Evolutionary conservation across 2,329 filamentous ascomycete genomes (phyloP), one percentile per base, ranked within the genome.

Genomic region (Diaporthe eres): DNA sequence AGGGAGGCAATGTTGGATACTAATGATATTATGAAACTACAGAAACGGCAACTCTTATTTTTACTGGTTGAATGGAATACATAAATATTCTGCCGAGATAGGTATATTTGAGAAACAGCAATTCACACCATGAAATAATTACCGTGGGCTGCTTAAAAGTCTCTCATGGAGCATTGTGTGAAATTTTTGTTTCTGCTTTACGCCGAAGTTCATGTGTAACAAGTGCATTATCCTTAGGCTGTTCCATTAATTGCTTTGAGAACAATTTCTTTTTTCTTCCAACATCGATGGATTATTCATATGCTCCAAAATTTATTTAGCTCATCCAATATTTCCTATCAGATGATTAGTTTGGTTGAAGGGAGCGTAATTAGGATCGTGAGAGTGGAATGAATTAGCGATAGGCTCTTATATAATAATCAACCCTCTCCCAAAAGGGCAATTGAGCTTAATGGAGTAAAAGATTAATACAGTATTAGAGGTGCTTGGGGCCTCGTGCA

Each of bases 21-120:
- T 65, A 65, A 65, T 70, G 47, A 55, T 7, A 42, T 70, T 19
- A 70, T 55, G 65, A 70, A 28, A 19, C 17, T 55, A 55, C 65
- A 53, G 49, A 22, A 39, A 70, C 9, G 15, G 34, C 42, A 55
- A 53, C 13, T 55, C 34, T 19, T 55, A 67, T 70, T 53, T 2
- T 17, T 55, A 53, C 42, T 42, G 34, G 17, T 55, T 17, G 42
- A 63, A 5, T 42, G 34, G 22, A 53, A 39, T 42, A 55, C 9
- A 55, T 28, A 1, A 13, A 28, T 31, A 53, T 39, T 13, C 4
- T 28, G n/a, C 13, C 22, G 10, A 13, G 19, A 22, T 19, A 25
- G 13, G 10, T 10, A 39, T 6, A 1, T 13, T 42, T 17, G 31
- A 42, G n/a, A 42, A 22, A 55, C 28, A 13, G 28, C 12, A 39